Evolutionary conservation across 352 stramenopile species (phyloP).

Genomic region (Phytopythium litorale): DNA sequence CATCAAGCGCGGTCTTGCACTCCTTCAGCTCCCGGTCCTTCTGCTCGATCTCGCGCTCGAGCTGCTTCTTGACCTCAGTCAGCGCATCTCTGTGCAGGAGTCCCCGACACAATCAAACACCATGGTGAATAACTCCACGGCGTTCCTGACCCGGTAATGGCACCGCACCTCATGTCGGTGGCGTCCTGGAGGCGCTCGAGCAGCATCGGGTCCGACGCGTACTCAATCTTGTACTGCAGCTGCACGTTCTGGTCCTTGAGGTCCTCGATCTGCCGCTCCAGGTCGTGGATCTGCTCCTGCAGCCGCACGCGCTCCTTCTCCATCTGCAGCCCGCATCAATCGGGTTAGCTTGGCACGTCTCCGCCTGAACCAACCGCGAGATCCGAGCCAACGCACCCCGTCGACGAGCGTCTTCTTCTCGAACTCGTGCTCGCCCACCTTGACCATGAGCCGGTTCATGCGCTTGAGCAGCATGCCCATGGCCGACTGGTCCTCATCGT

Average conservation of each 20-base stretch:
- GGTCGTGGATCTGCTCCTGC: constrained; percentile 24
- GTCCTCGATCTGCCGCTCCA: constrained; percentile 66
- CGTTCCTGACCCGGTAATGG: not conserved
- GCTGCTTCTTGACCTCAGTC: constrained; percentile 60
- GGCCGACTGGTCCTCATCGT: constrained; percentile 22
- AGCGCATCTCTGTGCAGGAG: constrained; percentile 40
- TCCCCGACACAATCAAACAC: not conserved
- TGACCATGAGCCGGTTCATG: constrained; percentile 82
- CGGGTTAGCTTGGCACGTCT: not conserved
- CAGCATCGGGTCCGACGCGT: constrained; percentile 77
- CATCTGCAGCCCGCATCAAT: constrained; percentile 33
- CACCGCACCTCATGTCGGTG: constrained; percentile 64
- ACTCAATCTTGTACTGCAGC: constrained; percentile 84
- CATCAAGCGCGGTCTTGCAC: constrained; percentile 24
- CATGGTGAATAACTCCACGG: not conserved
- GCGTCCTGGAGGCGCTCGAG: constrained; percentile 75
- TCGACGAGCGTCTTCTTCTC: constrained; percentile 85
- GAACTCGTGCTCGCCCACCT: constrained; percentile 82
- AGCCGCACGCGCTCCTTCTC: constrained; percentile 69
- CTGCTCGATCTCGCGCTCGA: constrained; percentile 60
- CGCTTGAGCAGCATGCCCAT: constrained; percentile 78
- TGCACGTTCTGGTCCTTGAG: constrained; percentile 80
- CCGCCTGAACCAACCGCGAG: not conserved
- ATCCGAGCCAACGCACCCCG: constrained; percentile 19
- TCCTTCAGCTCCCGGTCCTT: constrained; percentile 55